Conservation (phyloP, 1,284 basidiomycete species). For the Trichosporon sp. region DNA sequence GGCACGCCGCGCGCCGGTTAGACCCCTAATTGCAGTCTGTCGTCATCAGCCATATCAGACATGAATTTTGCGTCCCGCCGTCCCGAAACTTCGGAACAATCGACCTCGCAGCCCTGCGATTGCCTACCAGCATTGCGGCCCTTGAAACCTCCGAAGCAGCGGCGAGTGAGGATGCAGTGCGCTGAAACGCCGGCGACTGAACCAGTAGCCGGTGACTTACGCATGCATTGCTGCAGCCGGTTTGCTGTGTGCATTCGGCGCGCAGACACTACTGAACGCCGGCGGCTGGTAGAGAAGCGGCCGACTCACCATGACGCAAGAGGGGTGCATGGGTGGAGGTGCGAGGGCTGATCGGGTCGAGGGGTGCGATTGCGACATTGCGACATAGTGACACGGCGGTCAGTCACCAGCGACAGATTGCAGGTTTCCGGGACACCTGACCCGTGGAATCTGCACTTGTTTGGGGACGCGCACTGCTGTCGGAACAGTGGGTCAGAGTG, state of each 20-base stretch:
- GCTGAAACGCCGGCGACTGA: not conserved
- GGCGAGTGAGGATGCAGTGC: not conserved
- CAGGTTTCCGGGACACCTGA: not conserved
- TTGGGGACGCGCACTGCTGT: not conserved
- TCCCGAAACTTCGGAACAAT: constrained; percentile 2
- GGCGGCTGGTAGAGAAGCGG: too few relatives aligned
- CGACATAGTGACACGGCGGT: too few relatives aligned
- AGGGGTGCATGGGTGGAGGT: not conserved
- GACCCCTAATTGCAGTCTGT: constrained; percentile 1
- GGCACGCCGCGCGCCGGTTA: not conserved
- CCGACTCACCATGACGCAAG: too few relatives aligned
- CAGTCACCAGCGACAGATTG: not conserved
- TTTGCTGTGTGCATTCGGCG: too few relatives aligned
- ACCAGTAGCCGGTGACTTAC: not conserved
- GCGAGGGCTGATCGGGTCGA: not conserved
- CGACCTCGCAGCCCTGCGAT: not conserved
- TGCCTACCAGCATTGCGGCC: not conserved
- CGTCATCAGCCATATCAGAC: constrained; percentile 4
- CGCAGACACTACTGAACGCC: too few relatives aligned
- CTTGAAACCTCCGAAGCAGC: not conserved
- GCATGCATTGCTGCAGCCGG: too few relatives aligned
- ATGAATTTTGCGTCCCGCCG: constrained; percentile 1
- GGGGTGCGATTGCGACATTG: not conserved
- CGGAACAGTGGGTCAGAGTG: not conserved
- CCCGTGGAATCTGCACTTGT: not conserved